Base-by-base conservation (phyloP, 108 stramenopile species). In the Cyclotella cryptica region DNA sequence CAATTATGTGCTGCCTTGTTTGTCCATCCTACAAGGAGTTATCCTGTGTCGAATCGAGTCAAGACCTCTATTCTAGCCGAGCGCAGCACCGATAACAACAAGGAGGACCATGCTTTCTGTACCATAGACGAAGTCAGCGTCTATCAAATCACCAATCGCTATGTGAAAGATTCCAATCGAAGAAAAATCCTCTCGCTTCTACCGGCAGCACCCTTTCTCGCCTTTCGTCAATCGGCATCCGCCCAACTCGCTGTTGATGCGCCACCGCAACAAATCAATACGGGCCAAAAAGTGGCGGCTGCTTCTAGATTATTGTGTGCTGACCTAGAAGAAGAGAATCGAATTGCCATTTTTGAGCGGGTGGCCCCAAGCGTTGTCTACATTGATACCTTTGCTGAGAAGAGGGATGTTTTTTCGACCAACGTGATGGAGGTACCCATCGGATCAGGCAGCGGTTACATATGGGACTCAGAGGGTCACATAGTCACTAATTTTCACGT, bases 401-500 rank as follows among this genome's bases (percentile, higher is more conserved):
- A 85, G 27, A 69, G 86, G 66, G 90, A 91, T 69, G 87, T 47
- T 22, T 93, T 91, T 80, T 85, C 87, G 14, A 80, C 93, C 24
- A 91, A 93, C 78, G 80, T 89, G 29, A 69, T 79, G 45, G 78
- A 79, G 69, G 78, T 79, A 24, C 96, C 96, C 11, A 75, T 91
- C 0, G 97, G 96, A 29, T 86, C 92, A 5, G 97, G 97, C 0
- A 83, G 85, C 58, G 97, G 97, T 0, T 95, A 96, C 54, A 89
- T 98, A 0, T 98, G 97, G 97, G 95, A 96, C 64, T 78, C 80
- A 12, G 68, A 88, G 13, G 93, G 93, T 30, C 93, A 94, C 54
- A 90, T 93, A 53, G 91, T 88, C 21, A 88, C 83, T 4, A 84
- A 84, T 64, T 83, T 89, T 69, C 97, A 98, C 65, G 97, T 98